These are phyloP conservation scores for Cryptosporidium canis DNA, from an alignment of 169 alveolate species.

Conservation along the genomic window DNA sequence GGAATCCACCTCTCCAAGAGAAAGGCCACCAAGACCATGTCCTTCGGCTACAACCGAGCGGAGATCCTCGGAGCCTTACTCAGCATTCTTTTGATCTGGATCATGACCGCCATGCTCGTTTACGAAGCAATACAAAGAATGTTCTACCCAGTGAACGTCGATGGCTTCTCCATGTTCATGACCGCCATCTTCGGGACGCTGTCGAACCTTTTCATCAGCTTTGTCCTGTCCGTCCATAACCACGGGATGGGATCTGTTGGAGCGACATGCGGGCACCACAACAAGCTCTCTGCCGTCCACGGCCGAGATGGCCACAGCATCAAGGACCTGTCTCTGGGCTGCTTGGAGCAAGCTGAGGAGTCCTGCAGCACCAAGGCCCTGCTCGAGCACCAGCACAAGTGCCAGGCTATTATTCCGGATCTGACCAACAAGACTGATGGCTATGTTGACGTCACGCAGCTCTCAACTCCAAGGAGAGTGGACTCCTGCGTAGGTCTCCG, in stretches of 20 bases:
- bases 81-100: constrained; percentile 93
- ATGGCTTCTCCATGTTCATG: constrained; percentile 92
- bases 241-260: constrained; percentile 76
- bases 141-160: constrained; percentile 83
- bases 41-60: constrained; percentile 94
- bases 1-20: constrained; percentile 87
- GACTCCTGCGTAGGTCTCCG: constrained; percentile 35
- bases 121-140: constrained; percentile 92
- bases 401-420: not conserved
- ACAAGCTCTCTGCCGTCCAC: not conserved
- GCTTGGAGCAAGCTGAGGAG: not conserved
- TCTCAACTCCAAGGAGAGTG: not conserved
- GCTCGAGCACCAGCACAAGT: not conserved
- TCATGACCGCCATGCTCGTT: constrained; percentile 88
- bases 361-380: not conserved
- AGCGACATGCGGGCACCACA: not conserved
- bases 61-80: constrained; percentile 95
- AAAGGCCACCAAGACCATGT: constrained; percentile 88
- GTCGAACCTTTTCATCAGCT: constrained; percentile 91
- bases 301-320: not conserved
- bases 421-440: not conserved
- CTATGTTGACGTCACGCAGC: not conserved
- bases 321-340: not conserved
- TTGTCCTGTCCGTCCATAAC: constrained; percentile 84
- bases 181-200: constrained; percentile 92